Evolutionary conservation across 2,329 filamentous ascomycete genomes (phyloP), one percentile per base, ranked within the genome.

Genomic region (Zymoseptoria passerinii): DNA sequence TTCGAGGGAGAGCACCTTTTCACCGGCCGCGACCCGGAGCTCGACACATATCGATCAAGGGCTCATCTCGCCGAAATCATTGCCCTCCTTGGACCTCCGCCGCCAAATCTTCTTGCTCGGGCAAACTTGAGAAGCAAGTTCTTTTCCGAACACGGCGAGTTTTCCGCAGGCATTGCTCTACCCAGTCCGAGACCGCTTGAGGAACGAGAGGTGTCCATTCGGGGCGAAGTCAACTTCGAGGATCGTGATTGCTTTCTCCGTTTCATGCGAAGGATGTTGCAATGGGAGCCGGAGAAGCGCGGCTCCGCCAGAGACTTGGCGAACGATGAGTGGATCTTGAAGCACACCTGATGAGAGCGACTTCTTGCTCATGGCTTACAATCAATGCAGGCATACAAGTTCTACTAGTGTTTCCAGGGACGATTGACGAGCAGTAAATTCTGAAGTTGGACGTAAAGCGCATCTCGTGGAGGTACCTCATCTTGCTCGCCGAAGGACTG

Each of bases 211-310:
- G 28, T 49, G 2, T 7, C 29, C 9, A 23, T 59, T 35, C 40
- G 20, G n/a, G 48, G 60, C 7, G 69, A 66, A 53, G 35, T 5
- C 7, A 6, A 7, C 4, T 2, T 1, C 4, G 50, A 70, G 28
- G 70, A 73, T 5, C 72, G 64, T 53, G 66, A 63, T 3, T 54
- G 2, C 1, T 74, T 75, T 61, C 40, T 75, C 6, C 55, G 58
- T 2, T 58, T 75, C 10, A 65, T 76, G 56, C 62, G 66, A 6
- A 74, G 71, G 54, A 75, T 74, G 70, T 52, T 76, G 51, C 70
- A 72, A 55, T 75, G 73, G 73, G 62, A 70, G 48, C 65, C 65
- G 23, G 63, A 66, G 54, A 59, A 67, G 54, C 52, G 57, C 2
- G 16, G 28, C 28, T 28, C 52, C 27, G 57, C 57, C 8, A 50